Evolutionary conservation across 1,139 yeast genomes (phyloP).

Genomic region (Suhomyces anneliseae): DNA sequence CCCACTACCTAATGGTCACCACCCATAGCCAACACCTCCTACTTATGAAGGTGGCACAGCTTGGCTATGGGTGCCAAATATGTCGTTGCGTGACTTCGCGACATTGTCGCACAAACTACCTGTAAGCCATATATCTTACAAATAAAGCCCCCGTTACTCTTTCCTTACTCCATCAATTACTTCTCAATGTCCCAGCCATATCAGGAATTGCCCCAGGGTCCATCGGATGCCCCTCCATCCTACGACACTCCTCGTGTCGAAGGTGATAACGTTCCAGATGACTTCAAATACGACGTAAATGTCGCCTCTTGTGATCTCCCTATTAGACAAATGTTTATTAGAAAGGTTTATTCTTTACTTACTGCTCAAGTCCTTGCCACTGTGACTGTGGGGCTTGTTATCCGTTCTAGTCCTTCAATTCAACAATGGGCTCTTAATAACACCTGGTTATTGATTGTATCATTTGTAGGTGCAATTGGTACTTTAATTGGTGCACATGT

Average conservation of each 20-base stretch:
- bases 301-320: slow-evolving; percentile 79
- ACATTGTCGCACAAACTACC: background rate
- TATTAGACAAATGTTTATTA: slow-evolving; percentile 71
- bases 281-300: slow-evolving; percentile 77
- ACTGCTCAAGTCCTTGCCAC: slow-evolving; percentile 65
- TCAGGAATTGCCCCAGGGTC: slow-evolving; percentile 5
- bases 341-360: slow-evolving; percentile 77
- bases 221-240: slow-evolving; percentile 9
- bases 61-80: no score
- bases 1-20: no score
- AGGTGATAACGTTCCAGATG: slow-evolving; percentile 62
- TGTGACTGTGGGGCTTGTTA: slow-evolving; percentile 55
- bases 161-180: background rate
- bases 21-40: no score
- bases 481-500: slow-evolving; percentile 59
- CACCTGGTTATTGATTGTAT: slow-evolving; percentile 59
- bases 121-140: background rate
- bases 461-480: slow-evolving; percentile 61
- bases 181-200: slow-evolving; percentile 5
- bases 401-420: slow-evolving; percentile 48
- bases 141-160: background rate
- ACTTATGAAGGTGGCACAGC: no score
- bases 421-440: slow-evolving; percentile 61
- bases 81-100: background rate
- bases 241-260: slow-evolving; percentile 27